Evolutionary conservation across 2,329 filamentous ascomycete species (phyloP).

Genomic region (Gaeumannomyces tritici): DNA sequence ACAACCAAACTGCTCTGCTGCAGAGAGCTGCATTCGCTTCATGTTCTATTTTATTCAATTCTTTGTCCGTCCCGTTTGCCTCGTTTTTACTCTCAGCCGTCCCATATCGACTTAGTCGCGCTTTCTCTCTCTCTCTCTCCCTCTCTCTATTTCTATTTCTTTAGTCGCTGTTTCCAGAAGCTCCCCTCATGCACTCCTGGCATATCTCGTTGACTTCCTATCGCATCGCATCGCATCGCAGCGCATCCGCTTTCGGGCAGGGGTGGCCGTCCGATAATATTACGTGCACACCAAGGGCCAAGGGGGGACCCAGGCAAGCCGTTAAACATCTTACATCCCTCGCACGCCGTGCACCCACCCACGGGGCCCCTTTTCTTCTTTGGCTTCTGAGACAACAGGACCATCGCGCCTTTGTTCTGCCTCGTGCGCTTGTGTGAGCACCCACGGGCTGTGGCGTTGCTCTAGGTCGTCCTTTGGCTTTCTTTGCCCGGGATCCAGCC

Average conservation of each 20-base stretch:
- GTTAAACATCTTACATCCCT: neutral
- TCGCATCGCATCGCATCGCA: neutral
- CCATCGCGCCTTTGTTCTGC: neutral
- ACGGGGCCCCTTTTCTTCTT: neutral
- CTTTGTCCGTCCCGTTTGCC: neutral
- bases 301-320: neutral
- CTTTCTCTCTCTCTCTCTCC: too few species aligned
- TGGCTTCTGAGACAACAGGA: neutral
- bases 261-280: neutral
- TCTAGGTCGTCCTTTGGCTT: neutral
- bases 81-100: neutral
- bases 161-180: too few species aligned
- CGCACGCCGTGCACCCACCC: neutral
- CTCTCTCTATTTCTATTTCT: too few species aligned
- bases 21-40: neutral
- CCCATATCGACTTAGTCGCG: neutral
- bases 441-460: neutral
- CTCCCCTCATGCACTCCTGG: neutral
- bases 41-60: neutral
- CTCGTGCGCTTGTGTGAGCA: neutral
- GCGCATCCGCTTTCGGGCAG: neutral
- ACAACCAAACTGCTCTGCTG: too few species aligned
- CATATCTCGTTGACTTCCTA: neutral
- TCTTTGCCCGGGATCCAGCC: too few species aligned
- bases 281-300: neutral